Evolutionary conservation across 768 basidiomycete species (phyloP).

Genomic region (Hydnomerulius pinastri): DNA sequence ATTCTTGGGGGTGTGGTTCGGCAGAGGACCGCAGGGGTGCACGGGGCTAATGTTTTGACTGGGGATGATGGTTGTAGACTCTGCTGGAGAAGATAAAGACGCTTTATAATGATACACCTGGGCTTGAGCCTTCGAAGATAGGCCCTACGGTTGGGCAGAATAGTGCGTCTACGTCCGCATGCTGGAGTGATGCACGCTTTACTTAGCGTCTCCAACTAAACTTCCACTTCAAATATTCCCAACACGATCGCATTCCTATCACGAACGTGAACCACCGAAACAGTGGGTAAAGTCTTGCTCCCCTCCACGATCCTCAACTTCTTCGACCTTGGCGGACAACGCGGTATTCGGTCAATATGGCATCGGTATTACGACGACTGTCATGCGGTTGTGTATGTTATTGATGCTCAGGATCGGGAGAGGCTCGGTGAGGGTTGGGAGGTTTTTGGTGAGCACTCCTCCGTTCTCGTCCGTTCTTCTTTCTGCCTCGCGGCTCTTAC

Average conservation of each 20-base stretch:
- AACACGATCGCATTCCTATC: no score
- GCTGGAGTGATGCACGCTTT: no score
- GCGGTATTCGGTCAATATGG: slow-evolving; percentile 94
- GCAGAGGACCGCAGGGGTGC: no score
- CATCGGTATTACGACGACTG: slow-evolving; percentile 94
- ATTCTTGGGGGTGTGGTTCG: no score
- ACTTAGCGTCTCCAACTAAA: no score
- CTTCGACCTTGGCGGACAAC: slow-evolving; percentile 96
- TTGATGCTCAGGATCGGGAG: slow-evolving; percentile 91
- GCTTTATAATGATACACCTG: slow-evolving; percentile 82
- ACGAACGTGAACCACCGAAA: background rate
- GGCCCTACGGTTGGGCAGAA: slow-evolving; percentile 97
- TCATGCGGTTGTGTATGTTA: slow-evolving; percentile 93
- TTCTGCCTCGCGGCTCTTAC: no score
- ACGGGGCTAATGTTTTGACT: no score
- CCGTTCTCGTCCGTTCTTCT: background rate
- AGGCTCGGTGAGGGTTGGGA: slow-evolving; percentile 94
- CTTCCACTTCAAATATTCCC: no score
- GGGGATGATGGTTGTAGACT: no score
- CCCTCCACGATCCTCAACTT: slow-evolving; percentile 95
- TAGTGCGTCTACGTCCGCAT: slow-evolving; percentile 54
- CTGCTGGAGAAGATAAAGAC: slow-evolving; percentile 94
- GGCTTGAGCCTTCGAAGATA: slow-evolving; percentile 90
- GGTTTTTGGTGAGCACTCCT: slow-evolving; percentile 76
- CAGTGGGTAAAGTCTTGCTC: slow-evolving; percentile 91